Conservation (phyloP, 2,329 filamentous ascomycete species). For the Sporothrix inflata region DNA sequence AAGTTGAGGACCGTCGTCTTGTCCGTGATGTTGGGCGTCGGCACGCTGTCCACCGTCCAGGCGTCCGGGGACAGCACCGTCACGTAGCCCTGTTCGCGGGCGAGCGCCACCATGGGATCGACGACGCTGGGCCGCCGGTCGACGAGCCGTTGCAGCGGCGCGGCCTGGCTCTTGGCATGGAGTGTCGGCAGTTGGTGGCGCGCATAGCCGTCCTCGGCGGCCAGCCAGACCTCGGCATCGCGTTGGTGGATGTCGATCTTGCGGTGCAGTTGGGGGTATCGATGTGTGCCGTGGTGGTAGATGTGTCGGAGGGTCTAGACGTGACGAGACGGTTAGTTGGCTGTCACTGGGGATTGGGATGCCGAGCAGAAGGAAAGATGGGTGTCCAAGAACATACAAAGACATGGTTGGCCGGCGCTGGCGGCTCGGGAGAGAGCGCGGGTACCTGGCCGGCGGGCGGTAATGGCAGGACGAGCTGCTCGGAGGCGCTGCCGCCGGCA, state of each 20-base stretch:
- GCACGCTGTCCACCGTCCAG: slow-evolving; percentile 81
- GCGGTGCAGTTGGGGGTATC: slow-evolving; percentile 76
- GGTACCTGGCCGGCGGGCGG: slow-evolving; percentile 47
- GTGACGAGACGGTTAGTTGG: not conserved
- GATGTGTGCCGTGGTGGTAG: slow-evolving; percentile 85
- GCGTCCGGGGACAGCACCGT: slow-evolving; percentile 70
- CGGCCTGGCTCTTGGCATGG: slow-evolving; percentile 63
- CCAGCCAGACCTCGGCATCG: slow-evolving; percentile 64
- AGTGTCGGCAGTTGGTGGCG: slow-evolving; percentile 58
- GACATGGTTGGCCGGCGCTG: slow-evolving; percentile 56
- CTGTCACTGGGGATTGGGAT: not conserved
- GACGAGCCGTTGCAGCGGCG: slow-evolving; percentile 77
- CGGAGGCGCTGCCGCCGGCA: slow-evolving; percentile 39
- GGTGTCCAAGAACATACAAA: slow-evolving; percentile 48
- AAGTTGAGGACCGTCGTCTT: slow-evolving; percentile 82
- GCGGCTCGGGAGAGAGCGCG: slow-evolving; percentile 48
- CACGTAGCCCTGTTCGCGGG: slow-evolving; percentile 69
- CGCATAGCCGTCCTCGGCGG: slow-evolving; percentile 60
- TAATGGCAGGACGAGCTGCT: slow-evolving; percentile 51
- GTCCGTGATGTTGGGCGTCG: slow-evolving; percentile 81
- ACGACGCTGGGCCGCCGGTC: slow-evolving; percentile 78
- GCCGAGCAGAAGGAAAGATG: not conserved
- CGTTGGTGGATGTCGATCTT: slow-evolving; percentile 68
- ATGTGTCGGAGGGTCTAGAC: slow-evolving; percentile 77
- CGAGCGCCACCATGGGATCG: slow-evolving; percentile 75